phyloP scores from a whole-genome alignment of 148 eudicot species.

The Rhododendron ovatum region DNA sequence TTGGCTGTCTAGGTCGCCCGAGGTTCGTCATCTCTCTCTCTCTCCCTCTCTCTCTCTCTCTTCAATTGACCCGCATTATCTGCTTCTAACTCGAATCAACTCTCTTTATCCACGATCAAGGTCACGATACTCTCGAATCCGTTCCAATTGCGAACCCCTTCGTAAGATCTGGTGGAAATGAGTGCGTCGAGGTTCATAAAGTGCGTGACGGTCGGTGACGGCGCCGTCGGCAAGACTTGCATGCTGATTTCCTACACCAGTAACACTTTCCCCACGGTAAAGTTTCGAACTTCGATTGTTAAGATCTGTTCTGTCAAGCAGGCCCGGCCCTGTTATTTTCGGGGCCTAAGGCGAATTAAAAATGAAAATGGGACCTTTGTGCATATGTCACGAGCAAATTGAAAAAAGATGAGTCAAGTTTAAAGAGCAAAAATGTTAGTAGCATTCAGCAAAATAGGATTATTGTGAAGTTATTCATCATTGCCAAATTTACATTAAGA shows the following conservation, averaged over 20 bases:
- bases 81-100: background rate
- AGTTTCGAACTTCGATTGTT: background rate
- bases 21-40: background rate
- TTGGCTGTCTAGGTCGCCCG: background rate
- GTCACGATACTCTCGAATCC: background rate
- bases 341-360: background rate
- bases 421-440: background rate
- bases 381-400: background rate
- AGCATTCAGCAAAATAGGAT: background rate
- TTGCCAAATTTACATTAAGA: background rate
- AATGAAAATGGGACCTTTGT: background rate
- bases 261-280: slow-evolving; percentile 39
- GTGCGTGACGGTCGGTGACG: slow-evolving; percentile 47
- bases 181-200: slow-evolving; percentile 15
- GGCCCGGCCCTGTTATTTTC: background rate
- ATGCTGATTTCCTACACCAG: slow-evolving; percentile 16
- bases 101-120: background rate
- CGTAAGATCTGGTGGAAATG: slow-evolving; percentile 10
- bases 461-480: background rate
- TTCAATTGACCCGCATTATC: background rate
- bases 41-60: background rate
- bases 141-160: background rate
- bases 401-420: background rate
- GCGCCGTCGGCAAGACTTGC: slow-evolving; percentile 42
- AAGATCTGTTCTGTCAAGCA: background rate